Evolutionary conservation across 2,329 filamentous ascomycete species (phyloP).

Genomic region (Aspergillus amoenus): DNA sequence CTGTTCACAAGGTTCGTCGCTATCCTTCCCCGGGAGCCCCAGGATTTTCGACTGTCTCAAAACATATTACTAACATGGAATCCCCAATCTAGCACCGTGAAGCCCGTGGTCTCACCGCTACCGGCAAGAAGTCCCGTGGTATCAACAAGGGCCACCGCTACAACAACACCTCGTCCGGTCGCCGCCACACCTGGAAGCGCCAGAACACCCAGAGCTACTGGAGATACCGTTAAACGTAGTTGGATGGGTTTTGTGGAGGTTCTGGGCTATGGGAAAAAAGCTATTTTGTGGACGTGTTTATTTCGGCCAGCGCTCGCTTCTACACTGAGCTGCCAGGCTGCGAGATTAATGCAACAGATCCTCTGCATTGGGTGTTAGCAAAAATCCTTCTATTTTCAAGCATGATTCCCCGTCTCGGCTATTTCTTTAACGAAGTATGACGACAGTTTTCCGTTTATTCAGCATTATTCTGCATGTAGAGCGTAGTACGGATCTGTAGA

Average conservation of each 20-base stretch:
- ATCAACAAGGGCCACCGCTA: conserved; percentile 98
- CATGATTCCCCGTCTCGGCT: conserved; percentile 29
- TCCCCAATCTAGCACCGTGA: conserved; percentile 74
- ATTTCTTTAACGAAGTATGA: conserved; percentile 40
- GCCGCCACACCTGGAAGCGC: conserved; percentile 99
- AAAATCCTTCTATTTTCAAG: conserved; percentile 34
- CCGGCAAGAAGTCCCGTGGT: conserved; percentile 99
- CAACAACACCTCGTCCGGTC: conserved; percentile 96
- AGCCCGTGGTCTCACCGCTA: conserved; percentile 92
- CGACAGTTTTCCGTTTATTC: conserved; percentile 30
- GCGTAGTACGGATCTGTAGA: neutral
- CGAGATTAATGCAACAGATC: conserved; percentile 39
- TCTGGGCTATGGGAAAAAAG: conserved; percentile 31
- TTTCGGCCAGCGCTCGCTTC: conserved; percentile 33
- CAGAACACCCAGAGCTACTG: conserved; percentile 99
- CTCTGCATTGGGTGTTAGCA: conserved; percentile 38
- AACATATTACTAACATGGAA: conserved; percentile 21
- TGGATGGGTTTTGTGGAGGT: conserved; percentile 26
- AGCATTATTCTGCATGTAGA: conserved; percentile 8
- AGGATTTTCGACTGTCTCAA: neutral
- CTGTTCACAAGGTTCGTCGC: conserved; percentile 79
- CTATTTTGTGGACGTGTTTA: conserved; percentile 36
- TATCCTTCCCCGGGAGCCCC: neutral
- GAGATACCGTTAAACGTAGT: conserved; percentile 77
- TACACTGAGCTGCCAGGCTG: conserved; percentile 27